A percentile compares a stretch with the other conserved stretches of the same genome.
Conservation (phyloP, 495 filamentous ascomycete species). For the Aspergillus wentii region DNA sequence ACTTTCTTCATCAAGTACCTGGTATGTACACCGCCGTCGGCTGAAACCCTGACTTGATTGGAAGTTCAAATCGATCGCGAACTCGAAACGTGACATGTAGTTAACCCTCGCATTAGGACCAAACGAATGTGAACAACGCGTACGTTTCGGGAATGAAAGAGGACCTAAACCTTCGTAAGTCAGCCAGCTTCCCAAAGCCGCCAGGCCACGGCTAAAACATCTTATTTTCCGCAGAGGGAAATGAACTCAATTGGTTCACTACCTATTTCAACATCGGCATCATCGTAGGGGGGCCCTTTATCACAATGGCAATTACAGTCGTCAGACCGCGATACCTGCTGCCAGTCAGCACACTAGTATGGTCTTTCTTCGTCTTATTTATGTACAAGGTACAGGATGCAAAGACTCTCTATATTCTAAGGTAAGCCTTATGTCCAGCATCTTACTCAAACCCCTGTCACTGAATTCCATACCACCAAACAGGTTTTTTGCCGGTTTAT, state of each 20-base stretch:
- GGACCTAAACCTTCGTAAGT: conserved; percentile 16
- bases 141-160: conserved; percentile 34
- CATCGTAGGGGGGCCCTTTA: conserved; percentile 46
- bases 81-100: no score
- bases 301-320: conserved; percentile 40
- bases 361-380: conserved; percentile 3
- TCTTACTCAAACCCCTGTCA: no score
- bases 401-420: background rate
- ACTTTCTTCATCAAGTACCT: conserved; percentile 3
- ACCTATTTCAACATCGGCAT: conserved; percentile 49
- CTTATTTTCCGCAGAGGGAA: conserved; percentile 43
- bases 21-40: background rate
- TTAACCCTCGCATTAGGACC: conserved; percentile 4
- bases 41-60: no score
- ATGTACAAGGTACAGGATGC: conserved; percentile 1
- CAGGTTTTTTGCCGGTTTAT: conserved; percentile 4
- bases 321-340: conserved; percentile 46
- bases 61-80: no score
- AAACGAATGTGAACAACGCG: conserved; percentile 21
- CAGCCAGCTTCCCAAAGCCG: no score
- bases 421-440: background rate
- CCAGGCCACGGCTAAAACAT: no score
- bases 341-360: conserved; percentile 14
- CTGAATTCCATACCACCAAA: background rate
- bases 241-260: conserved; percentile 25